A percentile compares a stretch with the other conserved stretches of the same genome.
Conservation (phyloP, 2,329 filamentous ascomycete genomes). For the Aphanoascus verrucosus region DNA sequence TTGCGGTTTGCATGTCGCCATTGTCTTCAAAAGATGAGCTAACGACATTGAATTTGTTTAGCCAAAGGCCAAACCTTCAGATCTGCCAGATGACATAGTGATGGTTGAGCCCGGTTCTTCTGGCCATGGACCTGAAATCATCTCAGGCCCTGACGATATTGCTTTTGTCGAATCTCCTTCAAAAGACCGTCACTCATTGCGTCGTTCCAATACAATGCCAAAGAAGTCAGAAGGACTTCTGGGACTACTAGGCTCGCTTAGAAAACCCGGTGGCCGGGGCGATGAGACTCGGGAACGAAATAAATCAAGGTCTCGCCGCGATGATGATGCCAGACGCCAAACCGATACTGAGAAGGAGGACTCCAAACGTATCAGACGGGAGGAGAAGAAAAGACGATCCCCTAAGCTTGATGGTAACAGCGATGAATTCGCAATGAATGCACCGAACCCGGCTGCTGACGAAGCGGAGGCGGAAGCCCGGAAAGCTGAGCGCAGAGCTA, state of each 20-base stretch:
- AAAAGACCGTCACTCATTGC: constrained; percentile 43
- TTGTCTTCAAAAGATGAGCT: constrained; percentile 7
- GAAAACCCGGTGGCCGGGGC: constrained; percentile 22
- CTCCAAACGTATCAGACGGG: constrained; percentile 25
- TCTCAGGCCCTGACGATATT: constrained; percentile 42
- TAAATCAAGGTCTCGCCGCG: constrained; percentile 30
- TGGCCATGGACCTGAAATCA: constrained; percentile 36
- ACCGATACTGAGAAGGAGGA: constrained; percentile 32
- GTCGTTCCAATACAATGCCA: constrained; percentile 51
- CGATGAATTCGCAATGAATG: constrained; percentile 36
- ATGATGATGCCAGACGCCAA: constrained; percentile 26
- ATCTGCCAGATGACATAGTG: constrained; percentile 41
- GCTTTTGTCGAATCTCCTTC: constrained; percentile 42
- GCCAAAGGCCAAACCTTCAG: constrained; percentile 26
- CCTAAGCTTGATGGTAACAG: constrained; percentile 40
- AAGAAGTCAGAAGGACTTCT: constrained; percentile 51
- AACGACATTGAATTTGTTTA: constrained; percentile 17
- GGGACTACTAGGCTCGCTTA: constrained; percentile 49
- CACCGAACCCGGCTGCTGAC: constrained; percentile 19
- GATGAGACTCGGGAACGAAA: constrained; percentile 29
- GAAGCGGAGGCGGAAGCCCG: constrained; percentile 49
- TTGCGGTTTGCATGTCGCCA: neutral
- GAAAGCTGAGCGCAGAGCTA: constrained; percentile 51
- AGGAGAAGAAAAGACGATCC: constrained; percentile 31
- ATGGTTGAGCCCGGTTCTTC: constrained; percentile 43